Evolutionary conservation across 306 rosid genomes (phyloP), one percentile per base, ranked within the genome.

Genomic region (Rosa persica): DNA sequence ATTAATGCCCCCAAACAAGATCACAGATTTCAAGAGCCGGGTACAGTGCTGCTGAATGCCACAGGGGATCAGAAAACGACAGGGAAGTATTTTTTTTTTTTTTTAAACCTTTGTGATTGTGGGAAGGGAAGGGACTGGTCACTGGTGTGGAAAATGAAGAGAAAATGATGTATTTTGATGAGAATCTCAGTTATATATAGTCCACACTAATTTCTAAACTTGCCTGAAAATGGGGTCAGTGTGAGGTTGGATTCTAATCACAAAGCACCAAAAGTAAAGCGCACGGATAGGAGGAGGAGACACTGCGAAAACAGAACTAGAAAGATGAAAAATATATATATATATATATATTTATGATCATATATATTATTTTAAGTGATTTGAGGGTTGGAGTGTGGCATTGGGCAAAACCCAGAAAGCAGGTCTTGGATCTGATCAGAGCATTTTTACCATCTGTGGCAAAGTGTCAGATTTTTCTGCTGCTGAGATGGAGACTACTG

Each of bases 1-100:
- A 61, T 16, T 65, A 84, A 82, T 82, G 67, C 72, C 90, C 81
- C 90, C 89, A 89, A 84, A 78, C 84, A 83, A 77, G 80, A 82
- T 85, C 89, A 84, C 96, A 88, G 78, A 83, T 87, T 80, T 85
- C 89, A 89, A 88, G 75, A 54, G 8, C 27, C 9, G 9, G 77
- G 39, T 57, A 73, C 77, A 44, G 47, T 74, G 57, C 66, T 42
- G 57, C 73, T 34, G 72, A 73, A 73, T 80, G 70, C n/a, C 39
- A 61, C 38, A 60, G 67, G 0, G 39, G 39, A 61, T 61, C 67
- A 23, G 17, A 61, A 61, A 61, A 25, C 8, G 67, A 64, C 69
- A 34, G 34, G 67, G 57, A 30, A 5, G 8, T 61, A 40, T 60
- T 9, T 25, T 25, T 17, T 6, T 60, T 0, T 30, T 22, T 22